Conservation (phyloP, 352 stramenopile genomes). For the Pythium phragmitis region DNA sequence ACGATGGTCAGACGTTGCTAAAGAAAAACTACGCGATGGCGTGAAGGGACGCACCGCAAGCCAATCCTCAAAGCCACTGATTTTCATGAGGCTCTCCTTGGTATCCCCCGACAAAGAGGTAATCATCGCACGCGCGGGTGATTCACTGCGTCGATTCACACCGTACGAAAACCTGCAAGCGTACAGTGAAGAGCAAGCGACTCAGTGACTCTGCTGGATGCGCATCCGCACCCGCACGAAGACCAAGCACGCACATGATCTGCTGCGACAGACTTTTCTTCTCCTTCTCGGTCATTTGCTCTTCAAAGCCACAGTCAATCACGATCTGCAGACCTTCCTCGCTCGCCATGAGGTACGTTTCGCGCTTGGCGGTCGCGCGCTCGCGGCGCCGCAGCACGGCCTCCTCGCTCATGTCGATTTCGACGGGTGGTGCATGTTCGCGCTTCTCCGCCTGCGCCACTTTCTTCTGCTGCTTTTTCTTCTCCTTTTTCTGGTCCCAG, state of each 20-base stretch:
- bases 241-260: slow-evolving; percentile 83
- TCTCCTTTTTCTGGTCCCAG: slow-evolving; percentile 80
- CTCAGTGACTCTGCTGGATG: too few species aligned
- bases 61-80: slow-evolving; percentile 89
- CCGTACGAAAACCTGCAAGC: slow-evolving; percentile 79
- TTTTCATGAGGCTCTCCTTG: slow-evolving; percentile 83
- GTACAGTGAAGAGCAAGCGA: background rate
- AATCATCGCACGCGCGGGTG: slow-evolving; percentile 58
- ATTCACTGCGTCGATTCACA: slow-evolving; percentile 59
- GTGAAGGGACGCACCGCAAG: slow-evolving; percentile 37
- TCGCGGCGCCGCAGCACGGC: slow-evolving; percentile 65
- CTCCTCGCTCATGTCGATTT: slow-evolving; percentile 80
- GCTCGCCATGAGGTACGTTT: slow-evolving; percentile 74
- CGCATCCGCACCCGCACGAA: background rate
- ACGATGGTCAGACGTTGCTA: background rate
- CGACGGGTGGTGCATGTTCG: slow-evolving; percentile 36
- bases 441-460: slow-evolving; percentile 38
- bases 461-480: slow-evolving; percentile 82
- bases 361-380: slow-evolving; percentile 63
- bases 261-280: slow-evolving; percentile 93
- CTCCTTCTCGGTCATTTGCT: slow-evolving; percentile 92
- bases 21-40: slow-evolving; percentile 4
- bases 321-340: slow-evolving; percentile 83
- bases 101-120: slow-evolving; percentile 78
- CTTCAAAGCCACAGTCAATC: slow-evolving; percentile 95